Conservation (phyloP, 148 eudicot species). For the Cornus controversa region DNA sequence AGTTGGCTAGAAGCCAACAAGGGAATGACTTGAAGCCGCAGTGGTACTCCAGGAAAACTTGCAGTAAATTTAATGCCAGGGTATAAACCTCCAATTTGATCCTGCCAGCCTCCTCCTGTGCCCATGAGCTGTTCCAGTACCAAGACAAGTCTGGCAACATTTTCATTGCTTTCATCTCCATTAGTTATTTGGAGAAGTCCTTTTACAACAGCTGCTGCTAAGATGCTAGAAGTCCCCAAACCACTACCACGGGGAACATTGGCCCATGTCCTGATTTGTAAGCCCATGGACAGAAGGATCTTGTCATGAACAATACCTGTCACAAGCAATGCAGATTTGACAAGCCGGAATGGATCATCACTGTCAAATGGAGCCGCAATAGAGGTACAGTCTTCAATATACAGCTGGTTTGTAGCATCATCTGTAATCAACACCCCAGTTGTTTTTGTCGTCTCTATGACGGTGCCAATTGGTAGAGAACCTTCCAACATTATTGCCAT, state of each 20-base stretch:
- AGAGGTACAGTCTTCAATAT: slow-evolving; percentile 51
- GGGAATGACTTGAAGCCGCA: slow-evolving; percentile 88
- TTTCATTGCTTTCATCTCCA: slow-evolving; percentile 78
- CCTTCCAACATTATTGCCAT: slow-evolving; percentile 85
- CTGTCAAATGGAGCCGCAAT: slow-evolving; percentile 74
- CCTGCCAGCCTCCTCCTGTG: slow-evolving; percentile 99
- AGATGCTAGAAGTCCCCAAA: slow-evolving; percentile 94
- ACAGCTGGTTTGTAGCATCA: slow-evolving; percentile 60
- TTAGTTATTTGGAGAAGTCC: slow-evolving; percentile 77
- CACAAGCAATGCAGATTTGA: slow-evolving; percentile 86
- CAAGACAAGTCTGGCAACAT: slow-evolving; percentile 83
- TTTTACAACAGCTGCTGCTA: slow-evolving; percentile 97
- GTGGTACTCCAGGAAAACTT: slow-evolving; percentile 92
- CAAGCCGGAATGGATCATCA: slow-evolving; percentile 88
- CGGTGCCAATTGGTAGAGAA: slow-evolving; percentile 85
- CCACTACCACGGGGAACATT: slow-evolving; percentile 99
- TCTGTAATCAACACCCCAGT: slow-evolving; percentile 57
- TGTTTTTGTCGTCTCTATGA: slow-evolving; percentile 50
- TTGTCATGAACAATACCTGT: slow-evolving; percentile 61
- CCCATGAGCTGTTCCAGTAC: slow-evolving; percentile 99
- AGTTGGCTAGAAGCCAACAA: slow-evolving; percentile 67
- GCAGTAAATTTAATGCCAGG: slow-evolving; percentile 85
- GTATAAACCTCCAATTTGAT: slow-evolving; percentile 93
- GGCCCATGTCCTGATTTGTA: slow-evolving; percentile 86
- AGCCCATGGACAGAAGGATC: slow-evolving; percentile 45